These are phyloP conservation scores for Fusarium nodosum DNA, from an alignment of 2,329 filamentous ascomycete species.

Conservation along the genomic window DNA sequence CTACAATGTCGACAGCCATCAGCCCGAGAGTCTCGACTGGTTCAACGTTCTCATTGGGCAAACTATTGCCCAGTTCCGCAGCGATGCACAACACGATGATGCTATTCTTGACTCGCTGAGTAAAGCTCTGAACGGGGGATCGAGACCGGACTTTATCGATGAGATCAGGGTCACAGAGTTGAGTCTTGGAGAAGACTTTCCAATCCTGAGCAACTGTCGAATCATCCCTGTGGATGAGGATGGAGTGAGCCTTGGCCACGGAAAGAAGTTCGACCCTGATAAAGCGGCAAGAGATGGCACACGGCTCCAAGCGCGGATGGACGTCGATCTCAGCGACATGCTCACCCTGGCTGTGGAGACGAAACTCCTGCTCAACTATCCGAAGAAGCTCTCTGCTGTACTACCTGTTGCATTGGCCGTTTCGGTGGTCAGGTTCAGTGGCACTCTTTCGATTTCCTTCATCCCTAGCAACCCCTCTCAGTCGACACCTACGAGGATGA, in stretches of 20 bases:
- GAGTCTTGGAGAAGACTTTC: conserved; percentile 94
- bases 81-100: conserved; percentile 91
- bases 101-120: conserved; percentile 89
- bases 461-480: conserved; percentile 80
- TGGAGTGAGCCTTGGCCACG: conserved; percentile 69
- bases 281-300: conserved; percentile 73
- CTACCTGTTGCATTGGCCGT: conserved; percentile 93
- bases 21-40: conserved; percentile 97
- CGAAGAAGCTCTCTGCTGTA: conserved; percentile 87
- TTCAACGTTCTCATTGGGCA: conserved; percentile 98
- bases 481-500: conserved; percentile 80
- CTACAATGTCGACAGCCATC: conserved; percentile 95
- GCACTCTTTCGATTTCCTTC: conserved; percentile 93
- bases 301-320: conserved; percentile 92
- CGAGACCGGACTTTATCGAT: conserved; percentile 90
- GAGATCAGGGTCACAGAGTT: conserved; percentile 95
- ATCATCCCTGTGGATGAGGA: conserved; percentile 92
- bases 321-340: conserved; percentile 96
- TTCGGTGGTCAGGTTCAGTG: conserved; percentile 92
- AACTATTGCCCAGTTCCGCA: conserved; percentile 94
- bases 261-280: conserved; percentile 65
- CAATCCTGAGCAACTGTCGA: conserved; percentile 97
- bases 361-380: conserved; percentile 93
- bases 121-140: conserved; percentile 86
- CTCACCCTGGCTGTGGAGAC: conserved; percentile 96